These are phyloP conservation scores for Kodamaea alishanica DNA, from an alignment of 1,139 yeast species.

Conservation along the genomic window DNA sequence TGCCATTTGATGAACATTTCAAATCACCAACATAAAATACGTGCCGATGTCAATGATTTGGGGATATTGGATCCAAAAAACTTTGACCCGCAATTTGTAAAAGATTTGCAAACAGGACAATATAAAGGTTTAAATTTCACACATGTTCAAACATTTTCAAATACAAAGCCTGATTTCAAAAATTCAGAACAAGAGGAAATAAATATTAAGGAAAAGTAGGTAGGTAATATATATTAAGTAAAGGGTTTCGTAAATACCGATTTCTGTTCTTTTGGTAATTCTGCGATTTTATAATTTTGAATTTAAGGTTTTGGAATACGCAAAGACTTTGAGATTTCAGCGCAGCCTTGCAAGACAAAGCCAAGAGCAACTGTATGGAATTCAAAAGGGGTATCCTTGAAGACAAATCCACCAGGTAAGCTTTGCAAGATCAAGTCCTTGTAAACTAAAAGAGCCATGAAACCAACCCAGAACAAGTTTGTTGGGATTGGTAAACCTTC, in stretches of 20 bases:
- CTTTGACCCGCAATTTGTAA: slow-evolving; percentile 25
- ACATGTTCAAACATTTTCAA: slow-evolving; percentile 19
- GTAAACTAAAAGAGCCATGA: slow-evolving; percentile 65
- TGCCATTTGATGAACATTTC: slow-evolving; percentile 32
- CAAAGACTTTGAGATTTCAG: slow-evolving; percentile 86
- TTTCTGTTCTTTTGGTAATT: neutral
- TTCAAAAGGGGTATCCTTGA: slow-evolving; percentile 56
- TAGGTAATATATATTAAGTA: neutral
- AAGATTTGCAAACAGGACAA: slow-evolving; percentile 24
- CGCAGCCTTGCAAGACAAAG: slow-evolving; percentile 80
- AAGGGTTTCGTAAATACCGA: neutral
- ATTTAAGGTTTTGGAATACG: slow-evolving; percentile 81
- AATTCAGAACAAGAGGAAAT: neutral
- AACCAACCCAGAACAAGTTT: slow-evolving; percentile 65
- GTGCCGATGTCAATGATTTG: slow-evolving; percentile 23
- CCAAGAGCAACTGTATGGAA: slow-evolving; percentile 67
- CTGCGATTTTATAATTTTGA: neutral
- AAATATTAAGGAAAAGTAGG: neutral
- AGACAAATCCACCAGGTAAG: slow-evolving; percentile 65
- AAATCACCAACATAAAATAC: slow-evolving; percentile 29
- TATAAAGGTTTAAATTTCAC: slow-evolving; percentile 24
- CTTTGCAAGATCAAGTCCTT: slow-evolving; percentile 43
- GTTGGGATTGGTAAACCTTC: slow-evolving; percentile 97
- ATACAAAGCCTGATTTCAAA: slow-evolving; percentile 15
- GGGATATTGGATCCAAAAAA: slow-evolving; percentile 43